A percentile compares a stretch with the other conserved stretches of the same genome.
These are phyloP conservation scores for Erucastrum elatum DNA, from an alignment of 345 rosid genomes.

Conservation along the genomic window DNA sequence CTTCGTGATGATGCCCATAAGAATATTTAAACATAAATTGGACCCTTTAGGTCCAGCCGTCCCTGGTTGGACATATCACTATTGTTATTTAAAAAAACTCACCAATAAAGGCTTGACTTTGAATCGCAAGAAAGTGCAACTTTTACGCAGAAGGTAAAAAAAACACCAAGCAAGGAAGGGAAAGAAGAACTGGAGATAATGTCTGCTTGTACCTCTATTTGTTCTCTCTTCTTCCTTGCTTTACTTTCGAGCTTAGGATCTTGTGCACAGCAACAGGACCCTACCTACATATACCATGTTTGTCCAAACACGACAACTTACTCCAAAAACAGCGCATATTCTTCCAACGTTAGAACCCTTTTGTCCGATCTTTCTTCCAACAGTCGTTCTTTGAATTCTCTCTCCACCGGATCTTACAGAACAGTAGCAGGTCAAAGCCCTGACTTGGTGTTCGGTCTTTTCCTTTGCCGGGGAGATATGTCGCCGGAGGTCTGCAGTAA, in stretches of 20 bases:
- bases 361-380: background rate
- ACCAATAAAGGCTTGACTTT: no score
- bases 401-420: slow-evolving; percentile 39
- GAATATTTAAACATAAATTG: no score
- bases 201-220: background rate
- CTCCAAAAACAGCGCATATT: slow-evolving; percentile 38
- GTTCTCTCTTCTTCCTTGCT: background rate
- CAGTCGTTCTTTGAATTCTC: background rate
- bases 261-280: slow-evolving; percentile 2
- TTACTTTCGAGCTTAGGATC: background rate
- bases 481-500: slow-evolving; percentile 20
- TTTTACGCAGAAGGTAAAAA: no score
- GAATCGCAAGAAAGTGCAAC: no score
- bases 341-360: background rate
- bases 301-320: slow-evolving; percentile 33
- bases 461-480: slow-evolving; percentile 41
- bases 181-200: background rate
- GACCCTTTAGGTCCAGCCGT: no score
- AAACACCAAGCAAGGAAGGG: no score
- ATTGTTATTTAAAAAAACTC: no score
- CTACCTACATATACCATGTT: background rate
- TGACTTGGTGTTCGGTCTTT: slow-evolving; percentile 36
- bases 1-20: no score
- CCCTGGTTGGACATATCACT: no score
- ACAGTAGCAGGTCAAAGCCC: slow-evolving; percentile 29